Evolutionary conservation across 345 rosid genomes (phyloP).

Genomic region (Citrus unshiu): DNA sequence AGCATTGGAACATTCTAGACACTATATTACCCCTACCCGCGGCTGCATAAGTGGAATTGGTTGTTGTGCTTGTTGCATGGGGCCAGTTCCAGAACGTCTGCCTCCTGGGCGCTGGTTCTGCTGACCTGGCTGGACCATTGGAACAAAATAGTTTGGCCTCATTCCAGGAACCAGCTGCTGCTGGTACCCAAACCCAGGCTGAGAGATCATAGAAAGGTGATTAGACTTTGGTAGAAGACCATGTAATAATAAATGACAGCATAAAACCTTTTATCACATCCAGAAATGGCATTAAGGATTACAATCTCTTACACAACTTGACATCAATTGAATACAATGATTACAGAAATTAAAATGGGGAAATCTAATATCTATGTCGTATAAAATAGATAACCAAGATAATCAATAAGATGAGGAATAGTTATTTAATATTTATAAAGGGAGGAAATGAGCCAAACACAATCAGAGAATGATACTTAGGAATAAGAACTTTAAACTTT

Average conservation of each 20-base stretch:
- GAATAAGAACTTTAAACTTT: not conserved
- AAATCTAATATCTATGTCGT: not conserved
- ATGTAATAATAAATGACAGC: not conserved
- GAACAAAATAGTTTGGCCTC: constrained; percentile 58
- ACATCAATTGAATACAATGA: not conserved
- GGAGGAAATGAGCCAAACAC: not conserved
- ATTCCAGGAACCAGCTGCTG: constrained; percentile 91
- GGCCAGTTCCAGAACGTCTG: constrained; percentile 56
- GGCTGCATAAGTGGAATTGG: constrained; percentile 76
- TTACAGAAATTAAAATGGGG: not conserved
- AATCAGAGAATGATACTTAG: not conserved
- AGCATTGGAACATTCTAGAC: not conserved
- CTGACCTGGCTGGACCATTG: constrained; percentile 74
- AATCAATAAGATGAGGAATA: not conserved
- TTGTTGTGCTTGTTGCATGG: constrained; percentile 64
- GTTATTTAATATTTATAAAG: not conserved
- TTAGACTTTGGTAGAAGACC: not conserved
- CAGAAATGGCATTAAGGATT: not conserved
- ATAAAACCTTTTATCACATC: not conserved
- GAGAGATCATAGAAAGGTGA: constrained; percentile 3
- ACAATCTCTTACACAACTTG: not conserved
- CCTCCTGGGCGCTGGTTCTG: constrained; percentile 86
- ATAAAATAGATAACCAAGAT: not conserved
- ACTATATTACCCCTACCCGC: constrained; percentile 46
- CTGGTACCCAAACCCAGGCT: constrained; percentile 91